Conservation (phyloP, 768 basidiomycete species). For the Megacollybia marginata region DNA sequence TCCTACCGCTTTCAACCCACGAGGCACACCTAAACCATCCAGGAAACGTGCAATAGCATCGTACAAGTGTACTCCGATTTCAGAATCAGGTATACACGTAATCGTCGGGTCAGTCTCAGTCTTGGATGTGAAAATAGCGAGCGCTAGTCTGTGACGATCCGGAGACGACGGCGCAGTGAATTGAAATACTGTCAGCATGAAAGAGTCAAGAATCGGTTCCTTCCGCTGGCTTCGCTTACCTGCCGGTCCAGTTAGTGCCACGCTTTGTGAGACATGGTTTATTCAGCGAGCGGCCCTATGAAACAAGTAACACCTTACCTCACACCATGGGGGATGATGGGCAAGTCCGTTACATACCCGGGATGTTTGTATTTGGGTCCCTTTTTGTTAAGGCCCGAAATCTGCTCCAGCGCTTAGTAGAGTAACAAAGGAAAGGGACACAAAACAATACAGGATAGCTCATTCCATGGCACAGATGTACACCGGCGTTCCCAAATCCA, state of each 20-base stretch:
- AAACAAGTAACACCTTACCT: slow-evolving; percentile 22
- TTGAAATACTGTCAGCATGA: slow-evolving; percentile 59
- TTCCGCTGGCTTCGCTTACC: slow-evolving; percentile 29
- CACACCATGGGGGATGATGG: slow-evolving; percentile 92
- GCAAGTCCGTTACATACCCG: slow-evolving; percentile 77
- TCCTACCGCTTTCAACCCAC: slow-evolving; percentile 78
- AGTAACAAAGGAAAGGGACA: background rate
- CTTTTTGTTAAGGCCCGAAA: slow-evolving; percentile 90
- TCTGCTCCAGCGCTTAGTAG: slow-evolving; percentile 33
- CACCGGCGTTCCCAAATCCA: slow-evolving; percentile 91
- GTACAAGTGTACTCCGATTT: slow-evolving; percentile 69
- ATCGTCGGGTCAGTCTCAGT: slow-evolving; percentile 64
- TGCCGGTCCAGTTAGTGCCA: slow-evolving; percentile 86
- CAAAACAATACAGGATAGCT: slow-evolving; percentile 63
- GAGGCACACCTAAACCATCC: slow-evolving; percentile 75
- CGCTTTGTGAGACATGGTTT: slow-evolving; percentile 32
- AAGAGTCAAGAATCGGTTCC: slow-evolving; percentile 2
- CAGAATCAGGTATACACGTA: slow-evolving; percentile 66
- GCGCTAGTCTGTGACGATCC: slow-evolving; percentile 81
- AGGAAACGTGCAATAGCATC: slow-evolving; percentile 88
- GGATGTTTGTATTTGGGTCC: slow-evolving; percentile 90
- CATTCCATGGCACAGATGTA: slow-evolving; percentile 87
- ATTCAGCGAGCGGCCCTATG: too few species aligned
- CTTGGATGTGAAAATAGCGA: slow-evolving; percentile 73
- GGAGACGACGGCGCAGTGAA: slow-evolving; percentile 95